Evolutionary conservation across 768 basidiomycete genomes (phyloP), one percentile per base, ranked within the genome.

Genomic region (Coprinopsis strossmayeri): DNA sequence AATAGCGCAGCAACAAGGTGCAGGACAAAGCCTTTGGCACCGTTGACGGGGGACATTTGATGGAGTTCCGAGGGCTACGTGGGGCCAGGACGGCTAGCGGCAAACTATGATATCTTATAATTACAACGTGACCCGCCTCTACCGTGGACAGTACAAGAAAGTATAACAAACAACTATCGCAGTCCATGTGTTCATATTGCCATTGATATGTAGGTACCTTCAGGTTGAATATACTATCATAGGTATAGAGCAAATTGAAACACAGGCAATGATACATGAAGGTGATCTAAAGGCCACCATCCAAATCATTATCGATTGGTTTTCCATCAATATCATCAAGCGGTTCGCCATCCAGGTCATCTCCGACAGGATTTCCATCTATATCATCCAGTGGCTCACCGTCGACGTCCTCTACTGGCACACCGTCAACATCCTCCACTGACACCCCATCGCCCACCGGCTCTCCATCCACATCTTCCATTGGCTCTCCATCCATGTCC

Each of bases 401-500:
- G 52, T 82, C 79, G 0, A 77, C 72, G 45, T 64, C 72, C 37
- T 70, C 71, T 40, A 75, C 54, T 0, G 72, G 67, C 38, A 46
- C 55, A 11, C 59, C 61, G 26, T 66, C 64, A 3, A 65, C 46
- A 45, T 70, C 69, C 34, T 72, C 67, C 1, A 54, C 39, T 3
- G 59, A 59, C 28, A 64, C 71, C 1, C 77, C 79, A 54, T 80
- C 76, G 39, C 71, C 69, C n/a, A 61, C 61, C 2, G 73, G 70
- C 30, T 64, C 70, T 0, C 73, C 69, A 57, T 73, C 64, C 35
- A 67, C 64, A 54, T 78, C 64, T 50, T 69, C 57, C 48, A 65
- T 48, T 41, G 71, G 69, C 38, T 60, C 67, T 0, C 71, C 77
- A 49, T 74, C 73, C 1, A 73, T 48, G 45, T 76, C 65, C 50